Evolutionary conservation across 352 stramenopile genomes (phyloP), one percentile per base, ranked within the genome.

Genomic region (Thraustotheca clavata): DNA sequence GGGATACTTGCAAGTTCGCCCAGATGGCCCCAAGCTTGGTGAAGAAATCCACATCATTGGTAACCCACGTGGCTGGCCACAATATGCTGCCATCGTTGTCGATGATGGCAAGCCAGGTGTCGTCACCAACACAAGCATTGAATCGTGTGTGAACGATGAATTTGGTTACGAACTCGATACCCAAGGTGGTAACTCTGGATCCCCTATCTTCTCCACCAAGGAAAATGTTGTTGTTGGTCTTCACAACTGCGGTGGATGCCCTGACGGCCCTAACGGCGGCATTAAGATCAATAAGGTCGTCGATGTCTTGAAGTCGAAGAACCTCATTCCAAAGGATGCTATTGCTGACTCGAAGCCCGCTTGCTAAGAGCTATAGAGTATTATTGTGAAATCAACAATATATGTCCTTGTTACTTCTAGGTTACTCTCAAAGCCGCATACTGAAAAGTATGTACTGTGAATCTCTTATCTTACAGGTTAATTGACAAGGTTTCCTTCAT

Each of bases 111-210:
- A 22, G 31, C 31, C 32, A 27, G 52, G 24, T 29, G 34, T 18
- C 7, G 18, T 61, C 6, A 61, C 43, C 9, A 52, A 3, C 43
- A 52, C 11, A 2, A 52, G 43, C 43, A 20, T 52, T 31, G 24
- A 14, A 11, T 52, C 43, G 2, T 92, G 83, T 52, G 36, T 67
- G 4, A 27, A 27, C 0, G 66, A 88, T 50, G 77, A 92, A 54
- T 76, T 92, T 14, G 79, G 71, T 0, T 92, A 92, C 69, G 73
- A 68, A 32, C 50, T 90, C 6, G 83, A 92, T 67, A 92, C 83
- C 1, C 73, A 80, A 8, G 80, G 76, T 3, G 83, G 83, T 0
- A 87, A 81, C 36, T 92, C 80, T 0, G 83, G 83, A 8, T 89
- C 83, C 9, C 83, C 83, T 0, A 70, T 91, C 8, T 71, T 90